phyloP scores from a whole-genome alignment of 768 basidiomycete species.

The Daedaleopsis sinensis region DNA sequence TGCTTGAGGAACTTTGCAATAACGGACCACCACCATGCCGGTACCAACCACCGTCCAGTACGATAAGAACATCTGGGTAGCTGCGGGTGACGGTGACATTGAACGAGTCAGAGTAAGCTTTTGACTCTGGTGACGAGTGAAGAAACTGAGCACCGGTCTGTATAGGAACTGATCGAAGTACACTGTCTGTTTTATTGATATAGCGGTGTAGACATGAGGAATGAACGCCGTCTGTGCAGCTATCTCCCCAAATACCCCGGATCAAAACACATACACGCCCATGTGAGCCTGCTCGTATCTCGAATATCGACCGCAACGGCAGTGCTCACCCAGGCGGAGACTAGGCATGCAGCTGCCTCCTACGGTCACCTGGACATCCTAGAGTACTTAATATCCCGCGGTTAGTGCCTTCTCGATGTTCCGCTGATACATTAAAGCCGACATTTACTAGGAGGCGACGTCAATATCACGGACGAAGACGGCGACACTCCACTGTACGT shows the following conservation, averaged over 20 bases:
- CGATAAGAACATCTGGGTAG: conserved; percentile 86
- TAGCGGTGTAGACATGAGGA: conserved; percentile 4
- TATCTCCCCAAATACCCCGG: conserved; percentile 71
- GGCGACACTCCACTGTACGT: conserved; percentile 93
- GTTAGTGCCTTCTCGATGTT: conserved; percentile 35
- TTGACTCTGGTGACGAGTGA: conserved; percentile 1
- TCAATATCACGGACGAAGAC: conserved; percentile 84
- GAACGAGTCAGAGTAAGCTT: conserved; percentile 67
- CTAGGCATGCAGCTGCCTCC: conserved; percentile 91
- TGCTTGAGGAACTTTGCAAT: not conserved
- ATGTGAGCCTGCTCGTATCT: conserved; percentile 49
- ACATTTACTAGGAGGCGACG: conserved; percentile 67
- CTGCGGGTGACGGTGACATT: conserved; percentile 89
- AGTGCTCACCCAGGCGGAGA: not conserved
- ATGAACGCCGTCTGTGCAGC: conserved; percentile 26
- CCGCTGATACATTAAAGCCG: not conserved
- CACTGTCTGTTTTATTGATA: conserved; percentile 38
- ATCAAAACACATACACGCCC: conserved; percentile 78
- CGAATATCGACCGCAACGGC: not conserved
- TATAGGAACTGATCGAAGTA: conserved; percentile 61
- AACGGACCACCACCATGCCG: conserved; percentile 32
- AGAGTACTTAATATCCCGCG: conserved; percentile 75
- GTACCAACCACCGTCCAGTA: conserved; percentile 32
- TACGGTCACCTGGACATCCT: conserved; percentile 81
- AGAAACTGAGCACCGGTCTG: not conserved